Percentiles rank a stretch among this genome's conserved stretches.
These are phyloP conservation scores for Fusarium multiceps DNA, from an alignment of 2,329 filamentous ascomycete genomes.

Conservation along the genomic window DNA sequence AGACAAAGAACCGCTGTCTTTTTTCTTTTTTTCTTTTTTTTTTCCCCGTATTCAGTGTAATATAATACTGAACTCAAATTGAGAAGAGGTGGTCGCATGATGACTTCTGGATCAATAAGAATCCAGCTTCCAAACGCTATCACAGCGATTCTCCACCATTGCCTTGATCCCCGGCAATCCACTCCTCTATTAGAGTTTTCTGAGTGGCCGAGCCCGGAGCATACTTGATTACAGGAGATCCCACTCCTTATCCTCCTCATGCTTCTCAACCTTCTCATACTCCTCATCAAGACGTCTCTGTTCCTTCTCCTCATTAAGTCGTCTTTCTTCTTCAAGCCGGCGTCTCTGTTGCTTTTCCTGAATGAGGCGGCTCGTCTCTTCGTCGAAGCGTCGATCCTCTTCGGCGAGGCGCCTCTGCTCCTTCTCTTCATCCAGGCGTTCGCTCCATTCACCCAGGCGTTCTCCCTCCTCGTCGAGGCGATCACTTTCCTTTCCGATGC, in stretches of 20 bases:
- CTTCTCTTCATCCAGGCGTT: not conserved
- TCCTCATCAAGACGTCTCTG: not conserved
- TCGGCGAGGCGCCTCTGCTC: not conserved
- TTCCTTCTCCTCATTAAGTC: not conserved
- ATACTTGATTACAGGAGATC: not conserved
- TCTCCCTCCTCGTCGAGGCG: fast-evolving
- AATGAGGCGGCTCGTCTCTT: no score
- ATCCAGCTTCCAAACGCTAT: not conserved
- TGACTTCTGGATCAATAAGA: not conserved
- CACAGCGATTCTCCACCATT: not conserved
- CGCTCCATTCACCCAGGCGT: not conserved
- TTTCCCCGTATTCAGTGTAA: no score
- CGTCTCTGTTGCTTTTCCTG: no score
- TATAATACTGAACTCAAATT: not conserved
- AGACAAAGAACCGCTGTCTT: not conserved
- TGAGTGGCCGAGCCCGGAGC: not conserved
- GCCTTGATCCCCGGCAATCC: not conserved
- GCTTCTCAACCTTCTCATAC: not conserved
- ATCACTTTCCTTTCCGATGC: fast-evolving
- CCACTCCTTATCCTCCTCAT: not conserved
- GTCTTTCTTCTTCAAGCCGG: no score
- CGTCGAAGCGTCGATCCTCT: no score
- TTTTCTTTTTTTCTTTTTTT: not conserved
- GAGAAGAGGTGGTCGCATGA: not conserved
- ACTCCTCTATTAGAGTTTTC: not conserved